Conservation (phyloP, 345 rosid species). For the Cardiospermum halicacabum region DNA sequence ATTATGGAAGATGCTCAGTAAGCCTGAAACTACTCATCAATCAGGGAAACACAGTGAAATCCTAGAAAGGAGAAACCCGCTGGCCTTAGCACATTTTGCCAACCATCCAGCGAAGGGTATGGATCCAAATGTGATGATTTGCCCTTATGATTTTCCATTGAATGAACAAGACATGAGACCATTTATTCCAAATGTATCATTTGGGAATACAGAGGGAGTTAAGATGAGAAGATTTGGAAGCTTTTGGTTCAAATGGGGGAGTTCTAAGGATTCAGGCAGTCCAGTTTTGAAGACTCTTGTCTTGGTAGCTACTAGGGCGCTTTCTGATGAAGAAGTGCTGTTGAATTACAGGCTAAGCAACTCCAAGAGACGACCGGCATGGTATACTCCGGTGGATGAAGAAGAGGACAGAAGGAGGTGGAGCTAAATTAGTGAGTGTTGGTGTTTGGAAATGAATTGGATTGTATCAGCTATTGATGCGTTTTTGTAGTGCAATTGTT, state of each 20-base stretch:
- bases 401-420: slow-evolving; percentile 73
- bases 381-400: slow-evolving; percentile 80
- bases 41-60: slow-evolving; percentile 28
- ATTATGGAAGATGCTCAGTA: slow-evolving; percentile 67
- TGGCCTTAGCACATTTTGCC: slow-evolving; percentile 78
- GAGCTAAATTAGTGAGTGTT: slow-evolving; percentile 30
- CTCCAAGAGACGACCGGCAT: slow-evolving; percentile 47
- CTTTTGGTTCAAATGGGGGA: slow-evolving; percentile 58
- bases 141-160: slow-evolving; percentile 79
- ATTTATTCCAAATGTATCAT: slow-evolving; percentile 66
- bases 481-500: not conserved
- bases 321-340: slow-evolving; percentile 68
- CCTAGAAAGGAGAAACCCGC: slow-evolving; percentile 79
- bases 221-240: slow-evolving; percentile 63
- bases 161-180: slow-evolving; percentile 56
- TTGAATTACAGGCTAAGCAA: slow-evolving; percentile 74
- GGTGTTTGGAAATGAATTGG: not conserved
- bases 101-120: slow-evolving; percentile 67
- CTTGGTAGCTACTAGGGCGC: slow-evolving; percentile 71
- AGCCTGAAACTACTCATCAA: slow-evolving; percentile 45
- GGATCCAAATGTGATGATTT: slow-evolving; percentile 80
- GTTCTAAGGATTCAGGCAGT: slow-evolving; percentile 21
- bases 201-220: slow-evolving; percentile 48
- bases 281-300: slow-evolving; percentile 59
- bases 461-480: not conserved